Conservation (phyloP, 2,329 filamentous ascomycete genomes). For the Epicoccum nigrum region DNA sequence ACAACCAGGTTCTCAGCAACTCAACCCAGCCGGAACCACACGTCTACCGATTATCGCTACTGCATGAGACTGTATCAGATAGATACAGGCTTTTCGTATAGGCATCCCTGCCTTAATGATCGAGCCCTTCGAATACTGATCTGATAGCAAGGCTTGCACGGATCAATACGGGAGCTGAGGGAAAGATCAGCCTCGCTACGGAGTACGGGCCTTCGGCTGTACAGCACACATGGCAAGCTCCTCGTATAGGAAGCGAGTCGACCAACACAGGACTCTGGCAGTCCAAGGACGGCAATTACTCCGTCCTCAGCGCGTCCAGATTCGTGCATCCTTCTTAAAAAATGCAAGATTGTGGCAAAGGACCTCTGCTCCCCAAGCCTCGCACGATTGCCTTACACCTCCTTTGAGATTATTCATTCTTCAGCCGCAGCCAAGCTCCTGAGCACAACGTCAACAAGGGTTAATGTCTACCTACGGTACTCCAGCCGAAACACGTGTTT, state of each 20-base stretch:
- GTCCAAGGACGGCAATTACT: not conserved
- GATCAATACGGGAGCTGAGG: not conserved
- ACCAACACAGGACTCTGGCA: constrained; percentile 1
- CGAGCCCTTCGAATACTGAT: constrained; percentile 5
- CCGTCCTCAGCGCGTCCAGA: not conserved
- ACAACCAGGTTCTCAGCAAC: not conserved
- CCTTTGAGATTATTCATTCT: not conserved
- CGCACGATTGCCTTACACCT: not conserved
- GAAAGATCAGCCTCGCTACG: constrained; percentile 7
- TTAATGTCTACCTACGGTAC: not conserved
- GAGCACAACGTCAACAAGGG: not conserved
- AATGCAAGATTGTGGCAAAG: constrained; percentile 2
- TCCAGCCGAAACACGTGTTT: not conserved
- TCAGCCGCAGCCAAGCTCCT: not conserved
- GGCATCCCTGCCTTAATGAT: constrained; percentile 1
- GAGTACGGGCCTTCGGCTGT: constrained; percentile 1
- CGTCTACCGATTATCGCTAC: not conserved
- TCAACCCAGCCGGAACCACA: not conserved
- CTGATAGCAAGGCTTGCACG: constrained; percentile 13
- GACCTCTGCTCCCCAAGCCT: not conserved
- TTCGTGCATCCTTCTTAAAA: constrained; percentile 3
- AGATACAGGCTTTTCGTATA: not conserved
- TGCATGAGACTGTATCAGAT: not conserved
- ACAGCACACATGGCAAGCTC: not conserved
- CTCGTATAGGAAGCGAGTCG: not conserved